Evolutionary conservation across 257 asterid species (phyloP).

Genomic region (Gentiana dahurica): DNA sequence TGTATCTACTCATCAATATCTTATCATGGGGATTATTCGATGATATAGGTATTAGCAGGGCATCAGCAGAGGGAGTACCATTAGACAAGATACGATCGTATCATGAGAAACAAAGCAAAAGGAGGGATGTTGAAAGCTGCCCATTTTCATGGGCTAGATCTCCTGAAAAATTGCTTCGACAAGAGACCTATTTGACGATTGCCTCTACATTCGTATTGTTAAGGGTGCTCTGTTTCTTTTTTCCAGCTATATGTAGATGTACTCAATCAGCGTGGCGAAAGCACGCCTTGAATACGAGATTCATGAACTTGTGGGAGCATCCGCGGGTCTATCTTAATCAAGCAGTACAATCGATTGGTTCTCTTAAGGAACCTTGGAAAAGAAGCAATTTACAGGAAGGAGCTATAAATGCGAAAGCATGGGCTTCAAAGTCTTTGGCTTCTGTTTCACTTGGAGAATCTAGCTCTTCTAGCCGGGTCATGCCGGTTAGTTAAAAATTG

Average conservation of each 20-base stretch:
- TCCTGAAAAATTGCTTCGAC: slow-evolving; percentile 59
- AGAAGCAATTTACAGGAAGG: slow-evolving; percentile 80
- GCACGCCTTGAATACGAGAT: slow-evolving; percentile 28
- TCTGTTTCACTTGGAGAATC: slow-evolving; percentile 70
- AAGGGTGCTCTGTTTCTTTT: slow-evolving; percentile 35
- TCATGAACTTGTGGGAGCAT: slow-evolving; percentile 51
- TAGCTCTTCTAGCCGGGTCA: slow-evolving; percentile 35
- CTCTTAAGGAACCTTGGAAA: slow-evolving; percentile 60
- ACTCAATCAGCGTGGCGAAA: slow-evolving; percentile 44
- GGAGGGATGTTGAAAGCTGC: slow-evolving; percentile 36
- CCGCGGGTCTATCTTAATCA: slow-evolving; percentile 36
- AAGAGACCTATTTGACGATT: slow-evolving; percentile 61
- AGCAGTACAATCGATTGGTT: slow-evolving; percentile 38
- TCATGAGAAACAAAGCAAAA: slow-evolving; percentile 16
- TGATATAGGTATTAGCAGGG: slow-evolving; percentile 29
- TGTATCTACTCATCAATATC: too few species aligned
- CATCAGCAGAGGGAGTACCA: slow-evolving; percentile 23
- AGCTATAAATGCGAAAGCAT: slow-evolving; percentile 68
- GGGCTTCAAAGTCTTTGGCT: slow-evolving; percentile 84
- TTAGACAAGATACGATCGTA: slow-evolving; percentile 28
- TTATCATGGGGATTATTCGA: too few species aligned
- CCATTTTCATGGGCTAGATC: slow-evolving; percentile 82
- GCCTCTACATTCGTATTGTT: slow-evolving; percentile 58
- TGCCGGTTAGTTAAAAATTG: slow-evolving; percentile 21
- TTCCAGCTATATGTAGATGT: slow-evolving; percentile 36